phyloP scores from a whole-genome alignment of 83 land plant species.

The Thuja plicata region DNA sequence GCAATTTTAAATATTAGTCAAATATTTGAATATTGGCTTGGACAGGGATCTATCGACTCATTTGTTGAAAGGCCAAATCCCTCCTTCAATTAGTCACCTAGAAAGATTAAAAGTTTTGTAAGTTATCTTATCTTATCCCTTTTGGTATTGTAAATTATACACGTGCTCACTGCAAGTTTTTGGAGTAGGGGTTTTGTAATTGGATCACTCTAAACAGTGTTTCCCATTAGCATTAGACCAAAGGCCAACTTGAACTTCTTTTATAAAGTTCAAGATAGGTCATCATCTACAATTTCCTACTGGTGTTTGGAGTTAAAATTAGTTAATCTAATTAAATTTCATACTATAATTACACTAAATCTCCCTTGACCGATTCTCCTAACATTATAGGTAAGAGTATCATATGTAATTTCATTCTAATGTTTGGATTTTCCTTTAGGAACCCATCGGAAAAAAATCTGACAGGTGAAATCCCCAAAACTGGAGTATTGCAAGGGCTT shows the following conservation, averaged over 20 bases:
- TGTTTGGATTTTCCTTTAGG: slow-evolving; percentile 28
- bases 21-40: not conserved
- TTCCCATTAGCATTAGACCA: too few species aligned
- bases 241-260: too few species aligned
- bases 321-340: not conserved
- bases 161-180: too few species aligned
- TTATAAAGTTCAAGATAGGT: too few species aligned
- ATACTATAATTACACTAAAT: not conserved
- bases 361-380: not conserved
- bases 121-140: slow-evolving; percentile 23
- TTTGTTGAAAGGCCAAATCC: slow-evolving; percentile 67
- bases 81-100: slow-evolving; percentile 68
- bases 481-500: slow-evolving; percentile 59
- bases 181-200: too few species aligned
- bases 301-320: not conserved
- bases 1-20: not conserved
- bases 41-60: slow-evolving; percentile 78
- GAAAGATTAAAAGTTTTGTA: slow-evolving; percentile 46
- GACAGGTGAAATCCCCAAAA: slow-evolving; percentile 75
- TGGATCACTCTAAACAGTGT: too few species aligned
- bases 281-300: not conserved
- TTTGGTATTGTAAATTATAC: not conserved
- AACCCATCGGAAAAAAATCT: slow-evolving; percentile 80
- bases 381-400: not conserved
- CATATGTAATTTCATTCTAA: not conserved